phyloP scores from a whole-genome alignment of 106 monocot species.

The Allium fistulosum region DNA sequence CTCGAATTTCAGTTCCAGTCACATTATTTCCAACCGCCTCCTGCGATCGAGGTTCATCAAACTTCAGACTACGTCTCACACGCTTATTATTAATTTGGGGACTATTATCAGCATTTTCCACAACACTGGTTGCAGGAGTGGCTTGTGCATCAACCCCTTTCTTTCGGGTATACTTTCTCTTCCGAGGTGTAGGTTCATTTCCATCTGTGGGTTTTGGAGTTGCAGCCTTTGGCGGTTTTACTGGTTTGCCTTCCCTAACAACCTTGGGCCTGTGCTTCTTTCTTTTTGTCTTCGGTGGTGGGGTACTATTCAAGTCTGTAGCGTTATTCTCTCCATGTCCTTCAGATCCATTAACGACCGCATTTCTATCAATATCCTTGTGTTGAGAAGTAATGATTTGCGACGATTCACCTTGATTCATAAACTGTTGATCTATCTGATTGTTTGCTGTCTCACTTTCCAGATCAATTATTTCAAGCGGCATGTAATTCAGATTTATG shows the following conservation, averaged over 20 bases:
- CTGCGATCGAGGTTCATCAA: constrained; percentile 14
- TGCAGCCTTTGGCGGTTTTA: constrained; percentile 26
- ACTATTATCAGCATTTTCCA: constrained; percentile 1
- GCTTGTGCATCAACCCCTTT: constrained; percentile 1
- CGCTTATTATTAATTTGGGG: constrained; percentile 14
- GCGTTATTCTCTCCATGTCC: constrained; percentile 10
- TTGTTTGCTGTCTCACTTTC: not conserved
- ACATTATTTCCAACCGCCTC: not conserved
- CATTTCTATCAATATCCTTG: constrained; percentile 1
- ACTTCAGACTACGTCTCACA: constrained; percentile 31
- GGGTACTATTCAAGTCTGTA: constrained; percentile 22
- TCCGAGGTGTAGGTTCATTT: constrained; percentile 7
- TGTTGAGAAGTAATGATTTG: constrained; percentile 11
- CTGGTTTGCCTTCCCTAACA: constrained; percentile 42
- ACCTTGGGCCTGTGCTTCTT: constrained; percentile 75
- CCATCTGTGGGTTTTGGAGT: constrained; percentile 23
- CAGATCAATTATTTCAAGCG: constrained; percentile 7
- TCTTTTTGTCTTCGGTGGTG: constrained; percentile 23
- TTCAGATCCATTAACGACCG: not conserved
- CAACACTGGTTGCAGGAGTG: not conserved
- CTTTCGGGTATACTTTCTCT: constrained; percentile 34
- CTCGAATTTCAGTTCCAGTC: not conserved
- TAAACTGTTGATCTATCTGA: not conserved
- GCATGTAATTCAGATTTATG: not conserved
- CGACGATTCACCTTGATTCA: constrained; percentile 4